A percentile compares a stretch with the other conserved stretches of the same genome.
These are phyloP conservation scores for Aspergillus proliferans DNA, from an alignment of 2,329 filamentous ascomycete species.

Conservation along the genomic window DNA sequence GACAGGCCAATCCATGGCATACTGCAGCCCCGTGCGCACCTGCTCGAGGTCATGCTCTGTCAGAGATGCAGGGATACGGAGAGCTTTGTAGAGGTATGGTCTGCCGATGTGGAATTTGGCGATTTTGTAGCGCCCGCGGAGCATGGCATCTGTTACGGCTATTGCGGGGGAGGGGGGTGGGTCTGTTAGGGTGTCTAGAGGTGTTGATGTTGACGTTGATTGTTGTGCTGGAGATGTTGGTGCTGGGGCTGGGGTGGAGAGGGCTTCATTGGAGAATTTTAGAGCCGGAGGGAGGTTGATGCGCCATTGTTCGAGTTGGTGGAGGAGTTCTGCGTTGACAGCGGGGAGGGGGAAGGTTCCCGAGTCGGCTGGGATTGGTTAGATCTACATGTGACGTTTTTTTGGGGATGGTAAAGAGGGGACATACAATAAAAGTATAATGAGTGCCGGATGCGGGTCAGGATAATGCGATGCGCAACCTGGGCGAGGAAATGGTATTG, in stretches of 20 bases:
- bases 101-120: slow-evolving; percentile 37
- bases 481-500: slow-evolving; percentile 54
- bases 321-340: slow-evolving; percentile 47
- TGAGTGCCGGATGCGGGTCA: slow-evolving; percentile 48
- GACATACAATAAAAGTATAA: slow-evolving; percentile 44
- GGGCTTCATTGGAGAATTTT: slow-evolving; percentile 36
- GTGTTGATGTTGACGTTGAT: slow-evolving; percentile 16
- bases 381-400: slow-evolving; percentile 1
- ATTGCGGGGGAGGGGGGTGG: slow-evolving; percentile 27
- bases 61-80: slow-evolving; percentile 31
- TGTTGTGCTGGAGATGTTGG: slow-evolving; percentile 14
- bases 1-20: slow-evolving; percentile 39
- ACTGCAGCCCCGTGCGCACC: slow-evolving; percentile 31
- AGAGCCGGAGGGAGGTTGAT: slow-evolving; percentile 44
- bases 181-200: slow-evolving; percentile 9
- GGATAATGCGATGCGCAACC: slow-evolving; percentile 51
- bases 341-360: slow-evolving; percentile 42
- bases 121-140: slow-evolving; percentile 31
- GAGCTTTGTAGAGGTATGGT: slow-evolving; percentile 38
- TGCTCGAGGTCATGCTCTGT: slow-evolving; percentile 37
- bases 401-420: background rate
- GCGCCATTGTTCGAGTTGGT: slow-evolving; percentile 53
- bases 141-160: slow-evolving; percentile 34
- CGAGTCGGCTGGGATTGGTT: slow-evolving; percentile 26
- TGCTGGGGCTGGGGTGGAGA: slow-evolving; percentile 15